Base-by-base conservation (phyloP, 73 alveolate species). In the Urostyla sp. region DNA sequence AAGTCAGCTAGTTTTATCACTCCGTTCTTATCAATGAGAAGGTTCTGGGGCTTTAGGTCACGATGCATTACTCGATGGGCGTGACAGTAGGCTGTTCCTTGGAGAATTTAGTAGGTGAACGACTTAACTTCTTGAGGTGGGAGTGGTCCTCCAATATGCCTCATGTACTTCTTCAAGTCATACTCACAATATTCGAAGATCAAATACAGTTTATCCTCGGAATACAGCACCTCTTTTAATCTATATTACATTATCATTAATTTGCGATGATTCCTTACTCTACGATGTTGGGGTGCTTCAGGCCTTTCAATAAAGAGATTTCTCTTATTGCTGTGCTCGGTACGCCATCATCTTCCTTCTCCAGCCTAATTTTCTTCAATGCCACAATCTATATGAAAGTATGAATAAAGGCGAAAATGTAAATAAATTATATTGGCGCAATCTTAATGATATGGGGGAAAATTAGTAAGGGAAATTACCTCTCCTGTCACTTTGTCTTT, bases 281-380 rank as follows among this genome's bases (percentile, higher is more conserved):
- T 7, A 94, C 98, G 34, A 95, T 81, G 75, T 95, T 92, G 5
- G 99, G 99, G 87, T 95, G 97, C 53, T 87, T 87, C 15, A 95
- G 80, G 53, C 93, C 98, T 57, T 95, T 89, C 58, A 95, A 80
- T 24, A 95, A 87, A 30, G 98, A 83, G 69, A 95, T 94, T 74
- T 95, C 99, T 60, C 99, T 83, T 11, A 95, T 95, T 45, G 99
- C 97, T 50, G 99, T 95, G 23, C 92, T 80, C 16, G 99, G 98
- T 26, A 90, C 98, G 13, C 99, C 99, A 67, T 96, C 99, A 72
- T 96, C 99, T 77, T 91, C 99, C 59, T 95, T 92, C 66, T 96
- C 99, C 79, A 96, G 74, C 58, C 98, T 60, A 44, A 93, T 96
- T 53, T 96, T 92, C 95, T 96, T 96, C 61, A 96, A 79, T 26